Conservation (phyloP, 108 stramenopile species). For the Fragilaria crotonensis region DNA sequence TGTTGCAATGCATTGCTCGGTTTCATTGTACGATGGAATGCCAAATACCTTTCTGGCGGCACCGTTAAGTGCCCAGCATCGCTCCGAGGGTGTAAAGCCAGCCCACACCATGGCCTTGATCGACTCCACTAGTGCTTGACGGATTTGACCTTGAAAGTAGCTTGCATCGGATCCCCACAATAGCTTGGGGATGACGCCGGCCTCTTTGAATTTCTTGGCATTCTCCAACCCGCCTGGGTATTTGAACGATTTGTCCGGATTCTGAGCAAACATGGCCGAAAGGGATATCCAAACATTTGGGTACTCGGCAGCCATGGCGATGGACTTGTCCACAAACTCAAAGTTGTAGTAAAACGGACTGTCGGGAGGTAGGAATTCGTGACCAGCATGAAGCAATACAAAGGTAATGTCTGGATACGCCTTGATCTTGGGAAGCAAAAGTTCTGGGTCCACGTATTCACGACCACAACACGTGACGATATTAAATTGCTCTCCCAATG, state of each 20-base stretch:
- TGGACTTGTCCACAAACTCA: constrained; percentile 17
- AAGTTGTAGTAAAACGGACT: constrained; percentile 16
- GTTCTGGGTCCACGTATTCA: constrained; percentile 14
- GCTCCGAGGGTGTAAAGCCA: constrained; percentile 20
- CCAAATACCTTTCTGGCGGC: constrained; percentile 14
- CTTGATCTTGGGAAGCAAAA: constrained; percentile 8
- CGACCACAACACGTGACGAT: constrained; percentile 3
- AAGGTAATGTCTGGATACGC: constrained; percentile 19
- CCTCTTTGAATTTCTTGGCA: constrained; percentile 16
- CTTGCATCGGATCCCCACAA: constrained; percentile 23
- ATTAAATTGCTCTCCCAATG: constrained; percentile 12
- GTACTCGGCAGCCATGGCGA: constrained; percentile 17
- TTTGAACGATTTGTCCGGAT: constrained; percentile 20
- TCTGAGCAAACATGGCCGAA: constrained; percentile 25
- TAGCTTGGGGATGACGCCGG: constrained; percentile 10
- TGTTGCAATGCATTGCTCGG: too few species aligned
- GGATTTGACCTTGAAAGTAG: constrained; percentile 8
- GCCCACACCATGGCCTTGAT: constrained; percentile 25
- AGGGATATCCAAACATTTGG: constrained; percentile 26
- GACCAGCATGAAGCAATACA: constrained; percentile 23
- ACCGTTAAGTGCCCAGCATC: constrained; percentile 17
- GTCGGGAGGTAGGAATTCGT: constrained; percentile 20
- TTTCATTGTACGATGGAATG: too few species aligned
- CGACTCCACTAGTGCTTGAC: constrained; percentile 10
- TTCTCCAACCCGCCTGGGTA: constrained; percentile 20